Conservation (phyloP, 306 rosid genomes). For the Glycine soja region DNA sequence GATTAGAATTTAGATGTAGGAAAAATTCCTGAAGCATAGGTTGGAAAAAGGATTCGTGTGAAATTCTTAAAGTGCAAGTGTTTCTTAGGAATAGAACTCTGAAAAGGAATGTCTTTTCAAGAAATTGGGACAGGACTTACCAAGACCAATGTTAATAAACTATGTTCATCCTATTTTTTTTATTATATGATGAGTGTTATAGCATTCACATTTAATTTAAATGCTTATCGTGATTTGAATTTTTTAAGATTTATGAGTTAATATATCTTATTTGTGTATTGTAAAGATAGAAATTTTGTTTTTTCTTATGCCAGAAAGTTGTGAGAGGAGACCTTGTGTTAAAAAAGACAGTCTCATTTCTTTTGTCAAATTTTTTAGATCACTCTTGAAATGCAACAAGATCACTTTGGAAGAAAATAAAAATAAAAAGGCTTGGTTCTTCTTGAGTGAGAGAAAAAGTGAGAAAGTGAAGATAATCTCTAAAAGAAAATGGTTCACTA, state of each 20-base stretch:
- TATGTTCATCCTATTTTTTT: not conserved
- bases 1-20: not conserved
- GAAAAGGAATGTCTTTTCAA: not conserved
- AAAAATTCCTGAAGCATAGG: too few relatives aligned
- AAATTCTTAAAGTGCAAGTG: too few relatives aligned
- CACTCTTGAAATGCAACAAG: not conserved
- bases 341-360: not conserved
- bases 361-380: not conserved
- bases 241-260: not conserved
- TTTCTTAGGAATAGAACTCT: not conserved
- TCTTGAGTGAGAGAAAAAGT: not conserved
- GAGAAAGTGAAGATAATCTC: not conserved
- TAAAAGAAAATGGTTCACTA: too few relatives aligned
- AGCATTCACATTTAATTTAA: not conserved
- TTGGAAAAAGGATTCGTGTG: too few relatives aligned
- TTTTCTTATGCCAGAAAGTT: not conserved
- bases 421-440: not conserved
- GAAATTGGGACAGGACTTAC: not conserved
- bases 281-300: not conserved
- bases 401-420: not conserved
- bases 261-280: not conserved
- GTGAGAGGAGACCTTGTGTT: not conserved
- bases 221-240: not conserved
- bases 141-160: conserved; percentile 1
- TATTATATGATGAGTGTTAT: not conserved